Evolutionary conservation across 1,284 basidiomycete genomes (phyloP), one percentile per base, ranked within the genome.

Genomic region (Irpex rosettiformis): DNA sequence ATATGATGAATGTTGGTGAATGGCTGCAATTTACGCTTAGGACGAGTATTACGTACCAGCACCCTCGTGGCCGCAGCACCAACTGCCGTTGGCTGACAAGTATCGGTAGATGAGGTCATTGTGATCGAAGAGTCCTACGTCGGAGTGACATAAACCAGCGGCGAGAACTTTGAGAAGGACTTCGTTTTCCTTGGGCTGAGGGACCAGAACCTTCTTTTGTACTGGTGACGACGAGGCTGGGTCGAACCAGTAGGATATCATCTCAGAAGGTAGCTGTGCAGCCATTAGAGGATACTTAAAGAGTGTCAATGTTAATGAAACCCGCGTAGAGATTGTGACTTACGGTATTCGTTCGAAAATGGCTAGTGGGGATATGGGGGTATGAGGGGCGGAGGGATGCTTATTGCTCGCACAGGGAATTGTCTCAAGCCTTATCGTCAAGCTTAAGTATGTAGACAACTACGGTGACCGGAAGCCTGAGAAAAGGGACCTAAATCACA

Each of bases 211-310:
- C 3, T 51, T 52, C 33, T 60, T 53, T 11, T 55, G 54, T n/a
- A 59, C 47, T 16, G 62, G 61, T 13, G 55, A 56, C 5, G 40
- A 55, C n/a, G 37, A 47, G 2, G 58, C 58, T 4, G 63, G 62
- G 10, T 58, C 53, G 58, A 59, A 61, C 18, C 65, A 64, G 53
- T 62, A 68, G 0, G 66, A 65, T 52, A 56, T 48, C 67, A 68
- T 68, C 76, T 94, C 76, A 89, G 93, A 58, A 87, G 52, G 52
- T 8, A 54, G 33, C n/a, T 16, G 33, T 40, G 33, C 13, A 16
- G 33, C 10, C 3, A 16, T 40, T n/a, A 40, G 33, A 40, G 13
- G 33, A 40, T 13, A n/a, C n/a, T n/a, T n/a, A n/a, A n/a, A n/a
- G n/a, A n/a, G n/a, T n/a, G n/a, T n/a, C n/a, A n/a, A n/a, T n/a